Evolutionary conservation across 2,329 filamentous ascomycete genomes (phyloP), one percentile per base, ranked within the genome.

Genomic region (Venturia nashicola): DNA sequence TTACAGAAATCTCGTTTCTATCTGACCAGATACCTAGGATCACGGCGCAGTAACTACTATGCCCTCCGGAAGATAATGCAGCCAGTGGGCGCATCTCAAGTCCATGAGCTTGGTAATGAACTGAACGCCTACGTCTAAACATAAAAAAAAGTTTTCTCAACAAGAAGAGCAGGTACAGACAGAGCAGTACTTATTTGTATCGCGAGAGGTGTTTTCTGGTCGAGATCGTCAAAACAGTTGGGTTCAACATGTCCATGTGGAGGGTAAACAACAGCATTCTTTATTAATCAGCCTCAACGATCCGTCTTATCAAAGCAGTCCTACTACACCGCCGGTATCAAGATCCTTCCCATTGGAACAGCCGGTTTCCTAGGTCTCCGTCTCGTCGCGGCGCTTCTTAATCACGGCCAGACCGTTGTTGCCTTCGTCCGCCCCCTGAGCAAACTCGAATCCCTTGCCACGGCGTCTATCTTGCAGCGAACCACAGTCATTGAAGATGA

Each of bases 311-410:
- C n/a, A 14, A 16, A 46, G 14, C 9, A 18, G 18, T 16, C 14
- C 18, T 20, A 46, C 43, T 46, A 46, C 6, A 46, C 6, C 43
- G 11, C 43, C 54, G 69, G 48, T 18, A 78, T 78, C 75, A 74
- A 73, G 61, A 74, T 77, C 65, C 71, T 78, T 60, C 70, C 77
- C 42, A 67, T 78, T 46, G 75, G 75, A 34, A 72, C 72, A 68
- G 77, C 74, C 32, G 76, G 75, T 12, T 76, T 76, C 54, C 66
- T 78, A 16, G 76, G 76, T 34, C 61, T 68, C 59, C 73, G 75
- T 64, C 71, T 73, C 23, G 68, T 77, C 55, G 65, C 72, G 20
- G 72, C 75, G 5, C 71, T 74, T n/a, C 71, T 74, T 55, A 70
- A 71, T 6, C 72, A 74, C 59, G 65, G 65, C 32, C 76, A 78